phyloP scores from a whole-genome alignment of 192 early-diverging fungal species.

The Umbelopsis ramanniana region DNA sequence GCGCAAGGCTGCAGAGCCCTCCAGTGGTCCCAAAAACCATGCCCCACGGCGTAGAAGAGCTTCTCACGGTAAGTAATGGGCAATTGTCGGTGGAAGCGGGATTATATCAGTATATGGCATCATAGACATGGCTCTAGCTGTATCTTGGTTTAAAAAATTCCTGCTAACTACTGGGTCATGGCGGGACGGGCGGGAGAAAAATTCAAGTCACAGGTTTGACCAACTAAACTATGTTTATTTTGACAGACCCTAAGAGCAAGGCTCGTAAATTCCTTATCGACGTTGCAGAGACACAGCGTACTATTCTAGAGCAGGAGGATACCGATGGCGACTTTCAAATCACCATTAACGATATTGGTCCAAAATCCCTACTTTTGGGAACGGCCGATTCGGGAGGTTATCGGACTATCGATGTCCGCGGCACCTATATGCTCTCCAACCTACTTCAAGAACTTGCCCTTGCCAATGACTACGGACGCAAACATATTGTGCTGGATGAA shows the following conservation, averaged over 20 bases:
- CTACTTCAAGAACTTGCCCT: constrained; percentile 93
- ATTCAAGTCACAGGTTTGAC: background rate
- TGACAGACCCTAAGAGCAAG: constrained; percentile 61
- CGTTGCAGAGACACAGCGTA: constrained; percentile 78
- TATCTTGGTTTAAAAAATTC: constrained; percentile 4
- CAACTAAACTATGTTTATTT: background rate
- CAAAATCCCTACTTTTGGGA: constrained; percentile 85
- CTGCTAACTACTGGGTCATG: background rate
- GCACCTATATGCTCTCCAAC: constrained; percentile 94
- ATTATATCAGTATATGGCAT: background rate
- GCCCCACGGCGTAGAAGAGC: constrained; percentile 40
- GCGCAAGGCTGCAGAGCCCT: background rate
- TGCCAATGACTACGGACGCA: constrained; percentile 84
- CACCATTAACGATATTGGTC: constrained; percentile 89
- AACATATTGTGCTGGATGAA: constrained; percentile 87
- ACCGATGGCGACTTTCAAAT: constrained; percentile 95
- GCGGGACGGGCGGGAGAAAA: background rate
- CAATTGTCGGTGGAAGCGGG: constrained; percentile 8
- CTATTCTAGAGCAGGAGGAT: constrained; percentile 91
- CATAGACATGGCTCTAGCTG: background rate
- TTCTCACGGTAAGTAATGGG: constrained; percentile 40
- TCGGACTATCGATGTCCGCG: constrained; percentile 88
- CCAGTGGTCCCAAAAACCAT: background rate
- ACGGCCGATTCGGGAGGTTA: constrained; percentile 87
- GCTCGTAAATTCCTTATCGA: constrained; percentile 85